phyloP scores from a whole-genome alignment of 768 basidiomycete species.

The Pulveroboletus sp. region DNA sequence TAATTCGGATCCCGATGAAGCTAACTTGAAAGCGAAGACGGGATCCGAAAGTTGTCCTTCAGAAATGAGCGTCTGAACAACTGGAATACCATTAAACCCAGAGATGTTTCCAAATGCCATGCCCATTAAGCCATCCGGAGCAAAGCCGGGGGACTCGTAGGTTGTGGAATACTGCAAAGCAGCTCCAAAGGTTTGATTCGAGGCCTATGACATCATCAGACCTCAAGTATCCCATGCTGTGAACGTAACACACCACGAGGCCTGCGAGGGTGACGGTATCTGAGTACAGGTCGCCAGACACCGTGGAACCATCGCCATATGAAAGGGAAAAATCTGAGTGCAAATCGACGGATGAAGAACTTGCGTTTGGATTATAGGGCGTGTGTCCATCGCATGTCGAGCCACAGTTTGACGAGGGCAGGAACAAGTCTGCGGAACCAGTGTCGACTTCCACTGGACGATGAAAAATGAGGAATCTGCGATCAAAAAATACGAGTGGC shows the following conservation, averaged over 20 bases:
- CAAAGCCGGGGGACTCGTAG: constrained; percentile 12
- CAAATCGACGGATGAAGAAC: constrained; percentile 27
- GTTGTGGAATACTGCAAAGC: constrained; percentile 17
- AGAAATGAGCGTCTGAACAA: constrained; percentile 43
- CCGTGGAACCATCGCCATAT: constrained; percentile 45
- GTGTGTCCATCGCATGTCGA: constrained; percentile 33
- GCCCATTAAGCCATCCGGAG: constrained; percentile 37
- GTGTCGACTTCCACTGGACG: constrained; percentile 33
- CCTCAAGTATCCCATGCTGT: not conserved
- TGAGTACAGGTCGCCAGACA: constrained; percentile 36
- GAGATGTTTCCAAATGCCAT: constrained; percentile 44
- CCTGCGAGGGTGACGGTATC: constrained; percentile 42
- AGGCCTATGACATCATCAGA: constrained; percentile 20
- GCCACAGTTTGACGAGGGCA: constrained; percentile 28
- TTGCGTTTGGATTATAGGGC: constrained; percentile 34
- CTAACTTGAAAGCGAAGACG: constrained; percentile 40
- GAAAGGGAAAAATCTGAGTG: constrained; percentile 29
- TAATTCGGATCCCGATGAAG: constrained; percentile 35
- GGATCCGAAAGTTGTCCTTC: constrained; percentile 33
- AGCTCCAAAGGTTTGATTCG: constrained; percentile 21
- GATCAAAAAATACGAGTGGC: not conserved
- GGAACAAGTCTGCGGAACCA: constrained; percentile 33
- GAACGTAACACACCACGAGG: constrained; percentile 10
- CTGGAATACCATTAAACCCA: constrained; percentile 31
- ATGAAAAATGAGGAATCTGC: not conserved